Percentiles rank a stretch among this genome's conserved stretches.
These are phyloP conservation scores for Fraxinus floribunda DNA, from an alignment of 305 asterid species.

Conservation along the genomic window DNA sequence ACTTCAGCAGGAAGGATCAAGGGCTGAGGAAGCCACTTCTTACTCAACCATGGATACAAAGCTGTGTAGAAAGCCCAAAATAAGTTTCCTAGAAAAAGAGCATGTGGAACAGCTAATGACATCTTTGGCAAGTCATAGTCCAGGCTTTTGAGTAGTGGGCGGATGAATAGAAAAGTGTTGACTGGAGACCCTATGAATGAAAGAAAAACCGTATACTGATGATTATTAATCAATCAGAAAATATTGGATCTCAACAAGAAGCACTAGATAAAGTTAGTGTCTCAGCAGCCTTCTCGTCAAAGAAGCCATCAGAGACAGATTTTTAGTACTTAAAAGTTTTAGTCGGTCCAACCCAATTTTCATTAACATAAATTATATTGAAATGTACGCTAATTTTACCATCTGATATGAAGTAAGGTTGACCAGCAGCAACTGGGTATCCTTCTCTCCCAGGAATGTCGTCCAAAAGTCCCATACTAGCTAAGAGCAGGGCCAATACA, in stretches of 20 bases:
- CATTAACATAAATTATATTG: background rate
- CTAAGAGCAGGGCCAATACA: constrained; percentile 74
- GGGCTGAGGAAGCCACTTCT: constrained; percentile 88
- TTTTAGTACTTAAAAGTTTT: background rate
- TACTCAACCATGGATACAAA: constrained; percentile 66
- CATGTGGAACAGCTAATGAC: constrained; percentile 63
- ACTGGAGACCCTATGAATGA: constrained; percentile 68
- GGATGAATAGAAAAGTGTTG: constrained; percentile 80
- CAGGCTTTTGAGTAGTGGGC: constrained; percentile 65
- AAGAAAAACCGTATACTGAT: constrained; percentile 16
- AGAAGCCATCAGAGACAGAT: background rate
- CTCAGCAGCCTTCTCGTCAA: background rate
- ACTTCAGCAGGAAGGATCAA: constrained; percentile 94
- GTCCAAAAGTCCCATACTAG: constrained; percentile 97
- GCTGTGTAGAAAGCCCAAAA: constrained; percentile 62
- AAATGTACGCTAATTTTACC: constrained; percentile 43
- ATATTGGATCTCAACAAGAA: constrained; percentile 3
- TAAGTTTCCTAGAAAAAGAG: constrained; percentile 67
- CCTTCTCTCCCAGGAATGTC: constrained; percentile 85
- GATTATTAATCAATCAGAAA: constrained; percentile 7
- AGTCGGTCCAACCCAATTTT: background rate
- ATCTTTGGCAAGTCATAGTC: constrained; percentile 70
- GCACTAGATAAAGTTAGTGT: constrained; percentile 10
- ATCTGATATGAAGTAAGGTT: constrained; percentile 90
- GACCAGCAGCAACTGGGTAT: constrained; percentile 81